Evolutionary conservation across 306 rosid genomes (phyloP).

Genomic region (Malus fusca): DNA sequence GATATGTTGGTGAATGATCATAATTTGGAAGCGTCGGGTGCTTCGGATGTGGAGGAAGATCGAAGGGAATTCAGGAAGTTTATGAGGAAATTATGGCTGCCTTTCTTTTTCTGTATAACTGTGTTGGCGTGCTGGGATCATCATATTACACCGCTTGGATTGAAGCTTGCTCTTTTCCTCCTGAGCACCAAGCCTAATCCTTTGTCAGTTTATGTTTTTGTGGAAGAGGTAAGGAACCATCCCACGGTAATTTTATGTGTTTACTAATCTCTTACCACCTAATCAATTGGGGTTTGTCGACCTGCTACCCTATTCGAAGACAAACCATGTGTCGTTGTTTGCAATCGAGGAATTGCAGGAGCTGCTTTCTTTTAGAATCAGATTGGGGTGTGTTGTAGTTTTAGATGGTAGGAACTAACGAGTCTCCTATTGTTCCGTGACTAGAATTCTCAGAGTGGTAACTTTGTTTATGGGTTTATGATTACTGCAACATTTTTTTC

Average conservation of each 20-base stretch:
- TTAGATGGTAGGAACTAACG: background rate
- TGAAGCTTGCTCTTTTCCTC: slow-evolving; percentile 49
- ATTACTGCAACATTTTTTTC: background rate
- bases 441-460: background rate
- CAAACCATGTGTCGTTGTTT: background rate
- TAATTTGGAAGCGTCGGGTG: slow-evolving; percentile 15
- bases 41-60: slow-evolving; percentile 34
- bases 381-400: background rate
- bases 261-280: background rate
- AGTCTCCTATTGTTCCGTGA: background rate
- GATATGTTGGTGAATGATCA: slow-evolving; percentile 35
- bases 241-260: background rate
- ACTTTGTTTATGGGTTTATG: background rate
- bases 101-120: slow-evolving; percentile 40
- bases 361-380: background rate
- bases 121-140: slow-evolving; percentile 47
- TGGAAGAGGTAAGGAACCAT: slow-evolving; percentile 52
- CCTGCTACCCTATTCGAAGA: background rate
- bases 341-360: background rate
- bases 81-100: slow-evolving; percentile 57
- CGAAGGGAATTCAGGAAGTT: slow-evolving; percentile 28
- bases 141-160: slow-evolving; percentile 30
- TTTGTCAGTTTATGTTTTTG: slow-evolving; percentile 58
- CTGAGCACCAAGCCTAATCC: slow-evolving; percentile 68
- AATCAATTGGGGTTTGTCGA: background rate